Conservation (phyloP, 441 rosid genomes). For the Adansonia gregorii region DNA sequence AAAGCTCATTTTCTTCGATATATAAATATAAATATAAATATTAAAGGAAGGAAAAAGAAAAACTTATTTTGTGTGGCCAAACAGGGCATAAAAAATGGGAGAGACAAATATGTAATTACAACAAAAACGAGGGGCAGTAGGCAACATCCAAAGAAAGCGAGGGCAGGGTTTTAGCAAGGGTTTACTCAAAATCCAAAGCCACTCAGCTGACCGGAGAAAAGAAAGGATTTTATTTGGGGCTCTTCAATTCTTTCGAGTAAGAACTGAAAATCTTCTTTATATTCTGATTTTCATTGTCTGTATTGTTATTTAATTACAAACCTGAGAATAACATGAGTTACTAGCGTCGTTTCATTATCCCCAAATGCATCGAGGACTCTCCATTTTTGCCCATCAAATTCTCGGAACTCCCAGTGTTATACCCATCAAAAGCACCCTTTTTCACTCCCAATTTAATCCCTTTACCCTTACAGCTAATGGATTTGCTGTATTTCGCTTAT, state of each 20-base stretch:
- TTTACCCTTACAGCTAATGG: conserved; percentile 38
- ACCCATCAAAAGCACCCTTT: conserved; percentile 21
- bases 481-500: conserved; percentile 47
- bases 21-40: too few relatives aligned
- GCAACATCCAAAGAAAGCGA: background rate
- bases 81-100: background rate
- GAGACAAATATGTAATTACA: background rate
- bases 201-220: background rate
- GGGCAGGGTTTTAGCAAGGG: conserved; percentile 9
- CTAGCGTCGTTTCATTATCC: conserved; percentile 19
- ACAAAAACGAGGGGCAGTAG: background rate
- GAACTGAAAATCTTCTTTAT: background rate
- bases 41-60: background rate
- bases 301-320: background rate
- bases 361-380: conserved; percentile 63
- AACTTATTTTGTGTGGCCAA: background rate
- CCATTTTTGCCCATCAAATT: conserved; percentile 36
- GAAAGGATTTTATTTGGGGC: background rate
- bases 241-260: conserved; percentile 8
- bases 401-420: conserved; percentile 30
- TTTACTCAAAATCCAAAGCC: conserved; percentile 1
- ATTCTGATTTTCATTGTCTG: background rate
- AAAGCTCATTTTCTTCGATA: too few relatives aligned
- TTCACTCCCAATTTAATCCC: conserved; percentile 35
- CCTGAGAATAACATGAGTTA: conserved; percentile 23